phyloP scores from a whole-genome alignment of 2,329 filamentous ascomycete species.

The Achaetomium macrosporum region DNA sequence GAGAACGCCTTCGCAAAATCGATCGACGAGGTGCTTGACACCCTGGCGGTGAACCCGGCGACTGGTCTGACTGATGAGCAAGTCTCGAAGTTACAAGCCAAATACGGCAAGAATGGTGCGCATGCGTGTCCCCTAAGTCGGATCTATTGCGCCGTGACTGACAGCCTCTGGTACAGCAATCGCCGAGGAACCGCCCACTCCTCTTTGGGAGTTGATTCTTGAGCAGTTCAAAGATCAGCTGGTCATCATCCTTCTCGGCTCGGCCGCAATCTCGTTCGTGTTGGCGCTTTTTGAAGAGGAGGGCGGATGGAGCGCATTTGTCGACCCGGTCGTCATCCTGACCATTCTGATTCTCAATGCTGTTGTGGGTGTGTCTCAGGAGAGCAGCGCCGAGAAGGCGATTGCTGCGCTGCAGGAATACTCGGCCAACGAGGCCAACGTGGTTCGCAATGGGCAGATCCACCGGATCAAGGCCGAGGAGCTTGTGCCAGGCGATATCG shows the following conservation, averaged over 20 bases:
- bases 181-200: slow-evolving; percentile 87
- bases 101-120: slow-evolving; percentile 63
- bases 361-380: slow-evolving; percentile 94
- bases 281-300: slow-evolving; percentile 89
- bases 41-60: slow-evolving; percentile 50
- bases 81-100: slow-evolving; percentile 48
- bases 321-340: slow-evolving; percentile 93
- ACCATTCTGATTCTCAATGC: slow-evolving; percentile 96
- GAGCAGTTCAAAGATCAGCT: slow-evolving; percentile 99
- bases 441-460: slow-evolving; percentile 72
- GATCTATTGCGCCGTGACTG: background rate
- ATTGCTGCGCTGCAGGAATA: slow-evolving; percentile 98
- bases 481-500: slow-evolving; percentile 87
- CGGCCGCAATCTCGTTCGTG: slow-evolving; percentile 87
- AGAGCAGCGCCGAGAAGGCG: slow-evolving; percentile 96
- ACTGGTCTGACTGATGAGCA: slow-evolving; percentile 55
- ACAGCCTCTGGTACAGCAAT: slow-evolving; percentile 41
- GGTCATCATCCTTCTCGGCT: slow-evolving; percentile 88
- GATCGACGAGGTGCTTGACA: slow-evolving; percentile 52
- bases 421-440: slow-evolving; percentile 95
- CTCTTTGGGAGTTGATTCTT: slow-evolving; percentile 90
- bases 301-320: slow-evolving; percentile 94
- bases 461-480: slow-evolving; percentile 91
- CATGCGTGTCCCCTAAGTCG: slow-evolving; percentile 6
- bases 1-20: slow-evolving; percentile 57